These are phyloP conservation scores for Xylaria sp. DNA, from an alignment of 2,329 filamentous ascomycete species.

Conservation along the genomic window DNA sequence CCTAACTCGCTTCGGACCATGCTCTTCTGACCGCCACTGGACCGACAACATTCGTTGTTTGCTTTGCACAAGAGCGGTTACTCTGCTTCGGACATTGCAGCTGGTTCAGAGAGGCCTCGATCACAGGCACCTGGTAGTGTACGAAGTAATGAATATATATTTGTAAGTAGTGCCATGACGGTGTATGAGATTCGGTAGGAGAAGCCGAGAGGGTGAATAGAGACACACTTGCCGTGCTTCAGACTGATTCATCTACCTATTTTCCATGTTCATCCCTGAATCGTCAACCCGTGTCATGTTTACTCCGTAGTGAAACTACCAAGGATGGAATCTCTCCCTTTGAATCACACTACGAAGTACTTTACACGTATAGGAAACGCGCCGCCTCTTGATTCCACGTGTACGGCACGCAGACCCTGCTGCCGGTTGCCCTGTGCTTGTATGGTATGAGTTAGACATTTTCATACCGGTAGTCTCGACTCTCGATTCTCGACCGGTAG, in stretches of 20 bases:
- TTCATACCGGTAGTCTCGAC: too few relatives aligned
- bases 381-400: not conserved
- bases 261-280: not conserved
- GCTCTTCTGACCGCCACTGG: not conserved
- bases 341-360: not conserved
- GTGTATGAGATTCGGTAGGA: not conserved
- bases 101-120: not conserved
- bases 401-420: not conserved
- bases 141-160: not conserved
- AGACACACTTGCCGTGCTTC: not conserved
- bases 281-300: not conserved
- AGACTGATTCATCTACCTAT: not conserved
- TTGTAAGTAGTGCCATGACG: not conserved
- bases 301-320: not conserved
- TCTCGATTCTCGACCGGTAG: too few relatives aligned
- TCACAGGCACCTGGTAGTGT: not conserved
- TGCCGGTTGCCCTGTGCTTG: not conserved
- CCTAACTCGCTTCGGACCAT: not conserved
- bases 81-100: not conserved
- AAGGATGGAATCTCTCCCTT: not conserved
- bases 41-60: not conserved
- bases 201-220: not conserved
- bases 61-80: not conserved
- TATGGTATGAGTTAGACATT: too few relatives aligned
- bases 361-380: not conserved